Base-by-base conservation (phyloP, 2,329 filamentous ascomycete genomes). In the Xylaria sp. region DNA sequence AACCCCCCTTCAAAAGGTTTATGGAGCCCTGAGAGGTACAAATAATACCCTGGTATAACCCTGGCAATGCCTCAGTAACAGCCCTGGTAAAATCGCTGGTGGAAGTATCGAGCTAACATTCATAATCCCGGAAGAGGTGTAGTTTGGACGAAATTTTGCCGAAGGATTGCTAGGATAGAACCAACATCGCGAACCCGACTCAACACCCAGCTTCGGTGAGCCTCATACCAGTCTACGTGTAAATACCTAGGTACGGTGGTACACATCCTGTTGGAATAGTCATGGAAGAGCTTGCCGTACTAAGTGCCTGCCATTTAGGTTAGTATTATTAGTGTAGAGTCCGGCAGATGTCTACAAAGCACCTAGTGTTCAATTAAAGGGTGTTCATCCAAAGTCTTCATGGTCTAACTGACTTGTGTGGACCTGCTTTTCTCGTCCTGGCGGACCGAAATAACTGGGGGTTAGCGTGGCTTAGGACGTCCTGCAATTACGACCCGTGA, bases 361-460 rank as follows among this genome's bases (percentile, higher is more conserved):
- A 37, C 3, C 28, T 28, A 28, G 34, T 37, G 10, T 4, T 37
- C 34, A 58, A 65, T 46, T 56, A 44, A 37, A 44, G 37, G 37
- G 32, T 51, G 66, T 23, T 64, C 34, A 66, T 61, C 68, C 37
- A 8, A 57, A n/a, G 56, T 41, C 32, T 48, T 50, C 13, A 46
- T 46, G n/a, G 37, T 54, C 32, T 51, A 62, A 1, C 34, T 32
- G 25, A n/a, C 46, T 23, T 48, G 34, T 66, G 39, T 66, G 62
- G 66, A 66, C 59, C 66, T 69, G 58, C 66, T 69, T 62, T 20
- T 66, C 66, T 46, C 63, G 59, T 66, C 32, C 46, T 64, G 66
- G 60, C 46, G 52, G 66, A 69, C 64, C 54, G 25, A 46, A 65
- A 69, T 48, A 58, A 66, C 55, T 32, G 48, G 66, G 63, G 66